These are phyloP conservation scores for Davidsoniella neocaledoniae DNA, from an alignment of 2,329 filamentous ascomycete genomes.

Conservation along the genomic window DNA sequence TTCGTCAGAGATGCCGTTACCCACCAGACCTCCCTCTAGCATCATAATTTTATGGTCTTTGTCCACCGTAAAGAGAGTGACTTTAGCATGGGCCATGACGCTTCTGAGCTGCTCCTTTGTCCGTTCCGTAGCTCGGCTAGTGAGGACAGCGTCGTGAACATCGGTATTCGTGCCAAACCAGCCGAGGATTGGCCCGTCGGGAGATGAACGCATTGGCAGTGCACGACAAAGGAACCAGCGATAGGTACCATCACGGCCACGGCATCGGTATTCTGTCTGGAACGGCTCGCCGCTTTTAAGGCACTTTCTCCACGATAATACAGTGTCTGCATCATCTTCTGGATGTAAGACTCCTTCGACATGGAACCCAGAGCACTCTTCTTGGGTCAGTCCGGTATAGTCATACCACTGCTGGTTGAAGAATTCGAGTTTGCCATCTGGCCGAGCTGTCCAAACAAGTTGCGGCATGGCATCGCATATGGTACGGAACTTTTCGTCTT, in stretches of 20 bases:
- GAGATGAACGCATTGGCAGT: slow-evolving; percentile 46
- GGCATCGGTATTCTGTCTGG: slow-evolving; percentile 53
- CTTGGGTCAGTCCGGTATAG: slow-evolving; percentile 52
- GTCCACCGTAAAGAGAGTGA: slow-evolving; percentile 61
- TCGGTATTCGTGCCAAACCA: slow-evolving; percentile 72
- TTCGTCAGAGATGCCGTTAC: slow-evolving; percentile 26
- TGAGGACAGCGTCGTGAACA: slow-evolving; percentile 51
- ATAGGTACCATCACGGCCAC: slow-evolving; percentile 50
- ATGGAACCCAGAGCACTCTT: slow-evolving; percentile 43
- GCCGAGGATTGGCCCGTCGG: slow-evolving; percentile 52
- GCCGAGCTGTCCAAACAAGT: slow-evolving; percentile 56
- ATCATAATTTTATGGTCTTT: slow-evolving; percentile 43
- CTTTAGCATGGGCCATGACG: slow-evolving; percentile 58
- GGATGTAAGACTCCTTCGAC: slow-evolving; percentile 52
- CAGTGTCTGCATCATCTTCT: slow-evolving; percentile 45
- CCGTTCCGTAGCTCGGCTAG: slow-evolving; percentile 49
- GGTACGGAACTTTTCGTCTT: slow-evolving; percentile 56
- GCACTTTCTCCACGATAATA: slow-evolving; percentile 41
- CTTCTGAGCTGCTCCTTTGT: slow-evolving; percentile 54
- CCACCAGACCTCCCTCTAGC: slow-evolving; percentile 50
- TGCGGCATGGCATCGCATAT: slow-evolving; percentile 61
- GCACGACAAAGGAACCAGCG: slow-evolving; percentile 66
- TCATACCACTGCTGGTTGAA: slow-evolving; percentile 64
- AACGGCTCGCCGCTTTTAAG: slow-evolving; percentile 53
- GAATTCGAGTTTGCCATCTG: slow-evolving; percentile 53